A percentile compares a stretch with the other conserved stretches of the same genome.
These are phyloP conservation scores for Panaeolus cyanescens DNA, from an alignment of 768 basidiomycete genomes.

Conservation along the genomic window DNA sequence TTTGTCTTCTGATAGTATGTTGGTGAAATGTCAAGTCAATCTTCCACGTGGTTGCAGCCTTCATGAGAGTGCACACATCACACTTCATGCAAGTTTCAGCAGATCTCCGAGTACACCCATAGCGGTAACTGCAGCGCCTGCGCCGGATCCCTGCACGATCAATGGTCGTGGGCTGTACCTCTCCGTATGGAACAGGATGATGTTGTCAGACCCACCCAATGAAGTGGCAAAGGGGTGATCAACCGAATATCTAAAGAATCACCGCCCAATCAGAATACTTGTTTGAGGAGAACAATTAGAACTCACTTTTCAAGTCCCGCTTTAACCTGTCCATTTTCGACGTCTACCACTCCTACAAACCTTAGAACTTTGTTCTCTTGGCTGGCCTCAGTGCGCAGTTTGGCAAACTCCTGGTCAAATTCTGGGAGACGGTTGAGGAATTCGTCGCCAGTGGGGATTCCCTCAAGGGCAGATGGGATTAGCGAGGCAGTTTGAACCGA, in stretches of 20 bases:
- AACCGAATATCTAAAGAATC: conserved; percentile 68
- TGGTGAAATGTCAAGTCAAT: neutral
- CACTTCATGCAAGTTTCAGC: conserved; percentile 49
- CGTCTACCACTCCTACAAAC: conserved; percentile 94
- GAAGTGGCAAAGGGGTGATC: conserved; percentile 96
- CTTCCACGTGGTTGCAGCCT: neutral
- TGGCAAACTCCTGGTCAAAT: conserved; percentile 79
- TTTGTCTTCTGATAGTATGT: neutral
- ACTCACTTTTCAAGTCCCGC: conserved; percentile 89
- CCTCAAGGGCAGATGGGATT: conserved; percentile 74
- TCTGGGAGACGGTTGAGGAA: conserved; percentile 81
- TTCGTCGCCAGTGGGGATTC: conserved; percentile 72
- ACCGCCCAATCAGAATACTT: conserved; percentile 3
- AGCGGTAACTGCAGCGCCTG: conserved; percentile 97
- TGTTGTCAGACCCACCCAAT: conserved; percentile 95
- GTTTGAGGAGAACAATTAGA: neutral
- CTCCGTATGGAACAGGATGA: conserved; percentile 95
- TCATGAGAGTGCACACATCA: conserved; percentile 8
- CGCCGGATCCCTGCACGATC: conserved; percentile 94
- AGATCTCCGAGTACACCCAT: conserved; percentile 96
- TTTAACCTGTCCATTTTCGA: conserved; percentile 67
- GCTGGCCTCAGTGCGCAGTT: conserved; percentile 76
- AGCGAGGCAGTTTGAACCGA: conserved; percentile 85
- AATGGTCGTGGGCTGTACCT: conserved; percentile 87
- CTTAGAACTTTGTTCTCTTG: conserved; percentile 83